phyloP scores from a whole-genome alignment of 108 stramenopile genomes.

The Cyclotella cryptica region DNA sequence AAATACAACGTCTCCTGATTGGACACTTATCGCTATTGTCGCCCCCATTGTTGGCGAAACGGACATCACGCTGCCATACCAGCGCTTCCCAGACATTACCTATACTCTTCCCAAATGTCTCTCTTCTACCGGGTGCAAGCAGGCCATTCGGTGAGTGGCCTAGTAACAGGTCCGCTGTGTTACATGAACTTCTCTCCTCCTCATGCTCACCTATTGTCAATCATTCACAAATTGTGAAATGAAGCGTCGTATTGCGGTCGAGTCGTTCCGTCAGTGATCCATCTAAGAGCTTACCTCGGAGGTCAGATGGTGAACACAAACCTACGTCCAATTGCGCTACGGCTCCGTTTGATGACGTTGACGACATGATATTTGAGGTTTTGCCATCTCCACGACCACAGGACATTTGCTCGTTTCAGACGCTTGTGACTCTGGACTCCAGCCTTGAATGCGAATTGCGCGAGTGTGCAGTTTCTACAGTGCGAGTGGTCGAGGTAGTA shows the following conservation, averaged over 20 bases:
- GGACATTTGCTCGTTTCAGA: slow-evolving; percentile 36
- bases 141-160: slow-evolving; percentile 27
- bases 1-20: slow-evolving; percentile 14
- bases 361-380: slow-evolving; percentile 36
- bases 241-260: slow-evolving; percentile 31
- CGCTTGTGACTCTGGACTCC: slow-evolving; percentile 29
- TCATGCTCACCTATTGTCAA: background rate
- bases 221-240: background rate
- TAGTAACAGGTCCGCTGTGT: background rate
- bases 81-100: background rate
- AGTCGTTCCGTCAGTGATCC: background rate
- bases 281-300: background rate
- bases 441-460: slow-evolving; percentile 30
- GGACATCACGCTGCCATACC: slow-evolving; percentile 8
- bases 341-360: slow-evolving; percentile 27
- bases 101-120: slow-evolving; percentile 29
- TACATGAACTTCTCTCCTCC: background rate
- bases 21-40: slow-evolving; percentile 31
- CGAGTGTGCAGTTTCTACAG: slow-evolving; percentile 49
- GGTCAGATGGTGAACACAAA: slow-evolving; percentile 30
- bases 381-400: slow-evolving; percentile 22
- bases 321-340: slow-evolving; percentile 15
- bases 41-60: slow-evolving; percentile 11
- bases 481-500: slow-evolving; percentile 55
- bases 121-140: slow-evolving; percentile 8